Evolutionary conservation across 2,329 filamentous ascomycete genomes (phyloP).

Genomic region (Fusarium sp.): DNA sequence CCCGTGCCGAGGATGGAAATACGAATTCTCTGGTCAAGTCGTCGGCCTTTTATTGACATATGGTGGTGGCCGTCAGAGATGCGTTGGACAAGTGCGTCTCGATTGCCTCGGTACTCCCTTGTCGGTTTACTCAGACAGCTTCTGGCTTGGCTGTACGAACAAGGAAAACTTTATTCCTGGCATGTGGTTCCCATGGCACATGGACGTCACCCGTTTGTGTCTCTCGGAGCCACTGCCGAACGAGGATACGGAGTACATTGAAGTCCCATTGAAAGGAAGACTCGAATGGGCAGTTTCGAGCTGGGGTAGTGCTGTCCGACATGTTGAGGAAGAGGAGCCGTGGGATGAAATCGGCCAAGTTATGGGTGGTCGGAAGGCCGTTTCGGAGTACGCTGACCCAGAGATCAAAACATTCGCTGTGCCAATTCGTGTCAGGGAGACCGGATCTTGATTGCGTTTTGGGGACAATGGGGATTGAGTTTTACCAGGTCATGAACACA

Average conservation of each 20-base stretch:
- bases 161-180: not conserved
- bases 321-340: not conserved
- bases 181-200: not conserved
- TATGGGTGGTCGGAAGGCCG: rapidly evolving
- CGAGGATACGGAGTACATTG: rapidly evolving
- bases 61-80: not conserved
- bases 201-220: rapidly evolving
- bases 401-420: not conserved
- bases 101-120: rapidly evolving
- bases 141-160: not conserved
- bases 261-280: not conserved
- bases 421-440: not conserved
- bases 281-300: not conserved
- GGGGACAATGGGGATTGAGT: not conserved
- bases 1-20: not conserved
- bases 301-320: rapidly evolving
- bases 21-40: rapidly evolving
- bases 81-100: not conserved
- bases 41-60: not conserved
- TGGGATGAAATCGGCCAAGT: not conserved
- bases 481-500: not conserved
- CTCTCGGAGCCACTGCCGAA: rapidly evolving
- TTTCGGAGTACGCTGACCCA: rapidly evolving
- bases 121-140: rapidly evolving
- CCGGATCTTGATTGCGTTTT: not conserved